Evolutionary conservation across 805 yeast species (phyloP), one percentile per base, ranked within the genome.

Genomic region (Metschnikowia shivogae): DNA sequence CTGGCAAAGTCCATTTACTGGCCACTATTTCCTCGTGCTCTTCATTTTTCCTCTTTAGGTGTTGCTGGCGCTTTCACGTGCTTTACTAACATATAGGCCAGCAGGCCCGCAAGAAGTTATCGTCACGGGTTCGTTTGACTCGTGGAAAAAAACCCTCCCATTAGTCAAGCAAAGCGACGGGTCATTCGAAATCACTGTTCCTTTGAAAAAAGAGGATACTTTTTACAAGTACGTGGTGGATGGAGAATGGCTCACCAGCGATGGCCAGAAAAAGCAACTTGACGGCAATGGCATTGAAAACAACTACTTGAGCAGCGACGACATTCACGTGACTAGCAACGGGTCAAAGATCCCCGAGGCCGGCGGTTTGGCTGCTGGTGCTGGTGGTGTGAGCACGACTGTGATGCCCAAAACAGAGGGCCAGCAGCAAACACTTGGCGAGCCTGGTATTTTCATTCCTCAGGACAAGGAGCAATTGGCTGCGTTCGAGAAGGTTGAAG

Each of bases 381-480:
- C 36, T 17, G 36, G 52, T 17, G 54, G 44, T 26, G 47, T 59
- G 24, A 53, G 53, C 39, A 58, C 76, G 40, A 72, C 79, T 10
- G 81, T 76, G 19, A 45, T 76, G 63, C 81, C 82, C 36, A 60
- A 73, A 4, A 49, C 60, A 24, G 78, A 74, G 50, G 73, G 70
- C 22, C 44, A 64, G 39, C 73, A 73, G 40, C 66, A 68, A 47
- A 62, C 74, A 7, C 55, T 75, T 44, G 86, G 88, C 40, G 90
- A 85, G 58, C 89, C 93, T 26, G 96, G 96, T 38, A 74, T 86
- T 48, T 76, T 70, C 32, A 61, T 85, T 53, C 92, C 92, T 39
- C 57, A 68, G 34, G 76, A 85, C 58, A 75, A 87, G 14, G 76
- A 74, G 36, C 74, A 79, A n/a, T 78, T 87, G 56, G 70, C 77